These are phyloP conservation scores for Glycine latifolia DNA, from an alignment of 306 rosid genomes.

Conservation along the genomic window DNA sequence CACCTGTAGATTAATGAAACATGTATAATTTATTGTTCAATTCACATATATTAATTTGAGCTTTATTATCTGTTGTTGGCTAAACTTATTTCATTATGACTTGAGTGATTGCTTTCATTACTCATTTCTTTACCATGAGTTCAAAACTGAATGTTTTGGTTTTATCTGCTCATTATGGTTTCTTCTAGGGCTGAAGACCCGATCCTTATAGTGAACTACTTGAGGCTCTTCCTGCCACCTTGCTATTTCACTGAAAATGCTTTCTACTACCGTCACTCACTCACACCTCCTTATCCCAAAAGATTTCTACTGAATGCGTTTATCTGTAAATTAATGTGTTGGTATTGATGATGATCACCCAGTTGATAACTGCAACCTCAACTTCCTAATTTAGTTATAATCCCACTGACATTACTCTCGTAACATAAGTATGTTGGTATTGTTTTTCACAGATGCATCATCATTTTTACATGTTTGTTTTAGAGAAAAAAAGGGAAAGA, in stretches of 20 bases:
- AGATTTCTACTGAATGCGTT: not conserved
- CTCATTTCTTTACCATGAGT: not conserved
- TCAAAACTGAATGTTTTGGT: conserved; percentile 32
- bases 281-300: not conserved
- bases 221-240: conserved; percentile 29
- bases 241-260: conserved; percentile 18
- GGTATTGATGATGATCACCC: not conserved
- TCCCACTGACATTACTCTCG: conserved; percentile 1
- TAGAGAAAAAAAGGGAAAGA: too few species aligned
- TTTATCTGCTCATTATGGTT: conserved; percentile 14
- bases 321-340: conserved; percentile 19
- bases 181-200: conserved; percentile 34
- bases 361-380: not conserved
- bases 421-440: not conserved
- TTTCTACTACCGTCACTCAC: not conserved
- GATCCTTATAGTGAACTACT: conserved; percentile 6
- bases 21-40: not conserved
- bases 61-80: not conserved
- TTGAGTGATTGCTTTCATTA: conserved; percentile 13
- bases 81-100: conserved; percentile 6
- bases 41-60: conserved; percentile 17
- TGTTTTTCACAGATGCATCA: too few species aligned
- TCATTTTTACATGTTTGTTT: too few species aligned
- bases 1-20: not conserved
- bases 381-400: not conserved